phyloP scores from a whole-genome alignment of 768 basidiomycete species.

The Mycena floridula region DNA sequence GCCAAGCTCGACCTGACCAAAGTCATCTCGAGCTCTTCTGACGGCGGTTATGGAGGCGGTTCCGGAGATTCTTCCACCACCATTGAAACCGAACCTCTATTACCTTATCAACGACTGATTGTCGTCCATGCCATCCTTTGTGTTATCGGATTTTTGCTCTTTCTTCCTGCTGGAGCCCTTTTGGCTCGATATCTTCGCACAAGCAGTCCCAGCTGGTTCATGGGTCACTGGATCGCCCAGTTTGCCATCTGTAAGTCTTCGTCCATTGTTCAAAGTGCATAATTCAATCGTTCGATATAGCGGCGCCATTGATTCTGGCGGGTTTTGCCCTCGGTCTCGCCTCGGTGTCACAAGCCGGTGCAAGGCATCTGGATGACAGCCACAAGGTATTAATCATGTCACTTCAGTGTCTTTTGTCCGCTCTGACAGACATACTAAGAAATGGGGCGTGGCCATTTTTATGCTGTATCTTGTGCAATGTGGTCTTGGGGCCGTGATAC shows the following conservation, averaged over 20 bases:
- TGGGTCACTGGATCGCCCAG: conserved; percentile 44
- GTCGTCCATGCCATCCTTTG: conserved; percentile 51
- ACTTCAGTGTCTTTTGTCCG: no score
- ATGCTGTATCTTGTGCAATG: conserved; percentile 45
- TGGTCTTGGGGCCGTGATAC: conserved; percentile 44
- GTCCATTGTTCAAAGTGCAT: no score
- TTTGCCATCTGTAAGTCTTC: conserved; percentile 40
- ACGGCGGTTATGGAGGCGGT: no score
- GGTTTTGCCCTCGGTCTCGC: conserved; percentile 40
- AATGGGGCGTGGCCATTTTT: conserved; percentile 44
- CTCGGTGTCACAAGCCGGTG: conserved; percentile 28
- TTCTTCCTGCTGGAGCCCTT: conserved; percentile 48
- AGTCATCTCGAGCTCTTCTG: no score
- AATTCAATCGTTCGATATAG: no score
- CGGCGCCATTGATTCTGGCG: conserved; percentile 34
- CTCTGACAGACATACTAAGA: no score
- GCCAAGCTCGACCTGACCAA: conserved; percentile 43
- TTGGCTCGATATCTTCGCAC: conserved; percentile 50
- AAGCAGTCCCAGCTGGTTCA: conserved; percentile 44
- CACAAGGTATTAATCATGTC: no score
- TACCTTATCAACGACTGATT: no score
- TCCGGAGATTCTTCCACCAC: no score
- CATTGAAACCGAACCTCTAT: no score
- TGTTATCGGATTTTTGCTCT: conserved; percentile 42
- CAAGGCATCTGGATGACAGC: conserved; percentile 31